These are phyloP conservation scores for Xylaria sp. DNA, from an alignment of 2,329 filamentous ascomycete species.

Conservation along the genomic window DNA sequence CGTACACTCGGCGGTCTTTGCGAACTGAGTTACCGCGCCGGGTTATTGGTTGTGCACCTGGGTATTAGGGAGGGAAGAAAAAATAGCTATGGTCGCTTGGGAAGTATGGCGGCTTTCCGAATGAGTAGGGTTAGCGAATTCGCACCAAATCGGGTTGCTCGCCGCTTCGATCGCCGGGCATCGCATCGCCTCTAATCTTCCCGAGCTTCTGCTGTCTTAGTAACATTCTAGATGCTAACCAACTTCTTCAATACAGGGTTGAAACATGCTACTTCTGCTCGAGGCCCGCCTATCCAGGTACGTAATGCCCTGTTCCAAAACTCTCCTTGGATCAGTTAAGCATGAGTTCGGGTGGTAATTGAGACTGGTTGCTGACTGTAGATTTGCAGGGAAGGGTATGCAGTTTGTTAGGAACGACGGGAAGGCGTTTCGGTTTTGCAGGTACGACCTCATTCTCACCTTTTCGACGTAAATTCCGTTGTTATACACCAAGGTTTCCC, in stretches of 20 bases:
- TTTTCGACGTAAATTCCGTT: background rate
- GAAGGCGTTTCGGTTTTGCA: slow-evolving; percentile 31
- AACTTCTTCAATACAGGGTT: slow-evolving; percentile 47
- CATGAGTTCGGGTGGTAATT: background rate
- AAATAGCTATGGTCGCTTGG: background rate
- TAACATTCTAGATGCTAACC: slow-evolving; percentile 10
- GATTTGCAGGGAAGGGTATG: slow-evolving; percentile 26
- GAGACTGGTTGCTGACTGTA: slow-evolving; percentile 8
- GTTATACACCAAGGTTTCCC: background rate
- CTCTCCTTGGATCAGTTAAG: background rate
- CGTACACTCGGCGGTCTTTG: background rate
- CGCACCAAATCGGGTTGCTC: background rate
- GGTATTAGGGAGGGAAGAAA: background rate
- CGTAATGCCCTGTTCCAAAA: slow-evolving; percentile 35
- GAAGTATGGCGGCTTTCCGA: background rate
- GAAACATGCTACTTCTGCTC: slow-evolving; percentile 77
- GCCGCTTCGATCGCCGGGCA: background rate
- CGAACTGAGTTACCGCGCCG: slow-evolving; percentile 12
- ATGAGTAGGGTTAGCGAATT: background rate
- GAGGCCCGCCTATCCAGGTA: slow-evolving; percentile 66
- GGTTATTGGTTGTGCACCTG: background rate
- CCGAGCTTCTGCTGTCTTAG: background rate
- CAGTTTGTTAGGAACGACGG: slow-evolving; percentile 31
- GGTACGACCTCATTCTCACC: slow-evolving; percentile 14
- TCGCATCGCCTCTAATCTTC: background rate